Conservation (phyloP, 73 alveolate genomes). For the Stentor roeselii region DNA sequence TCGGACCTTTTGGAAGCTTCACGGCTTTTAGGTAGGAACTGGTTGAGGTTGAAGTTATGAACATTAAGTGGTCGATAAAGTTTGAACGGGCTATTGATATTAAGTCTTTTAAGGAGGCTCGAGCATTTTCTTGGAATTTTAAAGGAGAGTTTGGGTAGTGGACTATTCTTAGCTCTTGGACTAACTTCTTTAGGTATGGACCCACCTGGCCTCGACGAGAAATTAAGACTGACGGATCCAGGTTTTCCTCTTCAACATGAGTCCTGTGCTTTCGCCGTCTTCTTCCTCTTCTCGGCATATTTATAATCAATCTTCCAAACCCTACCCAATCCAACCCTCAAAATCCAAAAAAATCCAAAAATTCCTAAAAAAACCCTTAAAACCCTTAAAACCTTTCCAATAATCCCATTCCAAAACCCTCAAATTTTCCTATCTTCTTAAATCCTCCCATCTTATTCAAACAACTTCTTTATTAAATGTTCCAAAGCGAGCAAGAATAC, state of each 20-base stretch:
- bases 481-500: too few relatives aligned
- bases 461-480: too few relatives aligned
- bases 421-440: too few relatives aligned
- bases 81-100: slow-evolving; percentile 67
- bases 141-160: slow-evolving; percentile 17
- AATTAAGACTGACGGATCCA: not conserved
- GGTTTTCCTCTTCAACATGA: slow-evolving; percentile 11
- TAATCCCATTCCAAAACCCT: too few relatives aligned
- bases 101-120: slow-evolving; percentile 53
- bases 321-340: too few relatives aligned
- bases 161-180: not conserved
- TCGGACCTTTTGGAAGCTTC: slow-evolving; percentile 91
- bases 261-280: slow-evolving; percentile 30
- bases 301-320: not conserved
- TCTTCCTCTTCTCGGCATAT: slow-evolving; percentile 27
- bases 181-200: not conserved
- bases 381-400: too few relatives aligned
- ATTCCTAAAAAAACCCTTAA: too few relatives aligned
- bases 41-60: slow-evolving; percentile 76
- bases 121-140: not conserved
- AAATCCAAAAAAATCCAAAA: too few relatives aligned
- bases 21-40: slow-evolving; percentile 75
- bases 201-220: slow-evolving; percentile 22
- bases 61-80: slow-evolving; percentile 85
- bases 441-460: too few relatives aligned